Conservation (phyloP, 306 rosid species). For the Acmispon strigosus region DNA sequence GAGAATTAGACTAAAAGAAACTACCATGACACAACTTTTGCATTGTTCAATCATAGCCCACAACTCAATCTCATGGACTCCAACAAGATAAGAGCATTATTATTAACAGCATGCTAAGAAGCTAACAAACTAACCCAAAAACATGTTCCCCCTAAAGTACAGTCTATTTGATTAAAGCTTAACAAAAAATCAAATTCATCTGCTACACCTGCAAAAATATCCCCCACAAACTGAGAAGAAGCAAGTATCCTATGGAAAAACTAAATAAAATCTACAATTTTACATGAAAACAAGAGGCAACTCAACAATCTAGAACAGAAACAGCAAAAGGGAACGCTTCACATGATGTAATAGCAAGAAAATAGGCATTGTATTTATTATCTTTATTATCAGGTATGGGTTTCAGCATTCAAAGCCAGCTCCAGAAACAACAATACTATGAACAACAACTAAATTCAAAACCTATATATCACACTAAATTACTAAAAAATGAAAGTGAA, state of each 20-base stretch:
- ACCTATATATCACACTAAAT: no score
- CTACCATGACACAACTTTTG: no score
- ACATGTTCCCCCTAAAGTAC: neutral
- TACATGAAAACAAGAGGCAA: constrained; percentile 10
- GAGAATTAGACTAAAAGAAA: no score
- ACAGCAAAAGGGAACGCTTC: neutral
- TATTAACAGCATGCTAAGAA: neutral
- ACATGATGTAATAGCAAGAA: neutral
- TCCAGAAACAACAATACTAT: constrained; percentile 20
- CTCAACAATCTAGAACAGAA: constrained; percentile 16
- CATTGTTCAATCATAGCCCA: no score
- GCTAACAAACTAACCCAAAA: neutral
- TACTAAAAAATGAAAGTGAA: no score
- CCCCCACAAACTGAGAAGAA: neutral
- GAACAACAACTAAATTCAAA: constrained; percentile 27
- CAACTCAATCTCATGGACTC: neutral
- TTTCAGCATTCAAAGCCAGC: constrained; percentile 9
- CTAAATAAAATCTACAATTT: neutral
- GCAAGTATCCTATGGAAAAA: neutral
- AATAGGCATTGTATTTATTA: neutral
- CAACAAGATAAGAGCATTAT: neutral
- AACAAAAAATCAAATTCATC: neutral
- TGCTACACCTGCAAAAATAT: neutral
- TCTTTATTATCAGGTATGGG: neutral
- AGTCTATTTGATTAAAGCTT: neutral